Percentiles rank a stretch among this genome's conserved stretches.
phyloP scores from a whole-genome alignment of 768 basidiomycete species.

The Udeniomyces megalosporus region DNA sequence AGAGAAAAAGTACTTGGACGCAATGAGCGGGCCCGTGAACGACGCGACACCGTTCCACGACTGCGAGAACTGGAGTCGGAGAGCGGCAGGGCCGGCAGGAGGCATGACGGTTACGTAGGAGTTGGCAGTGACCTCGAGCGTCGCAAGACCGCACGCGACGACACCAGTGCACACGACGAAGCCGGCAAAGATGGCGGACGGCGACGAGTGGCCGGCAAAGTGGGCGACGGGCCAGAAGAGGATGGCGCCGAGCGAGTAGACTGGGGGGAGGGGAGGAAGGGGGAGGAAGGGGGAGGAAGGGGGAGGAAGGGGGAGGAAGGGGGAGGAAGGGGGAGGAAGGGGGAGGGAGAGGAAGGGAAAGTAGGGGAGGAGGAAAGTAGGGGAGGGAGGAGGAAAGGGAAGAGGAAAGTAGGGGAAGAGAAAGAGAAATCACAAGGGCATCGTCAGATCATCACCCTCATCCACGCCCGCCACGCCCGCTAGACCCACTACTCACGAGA shows the following conservation, averaged over 20 bases:
- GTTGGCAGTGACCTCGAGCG: slow-evolving; percentile 47
- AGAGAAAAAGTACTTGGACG: slow-evolving; percentile 55
- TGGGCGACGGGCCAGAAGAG: not conserved
- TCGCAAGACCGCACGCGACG: slow-evolving; percentile 37
- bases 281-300: slow-evolving; percentile 18
- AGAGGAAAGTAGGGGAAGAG: no score
- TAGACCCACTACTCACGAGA: slow-evolving; percentile 24
- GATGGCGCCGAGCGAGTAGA: not conserved
- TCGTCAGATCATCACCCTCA: no score
- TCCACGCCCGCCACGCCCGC: no score
- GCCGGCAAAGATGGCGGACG: slow-evolving; percentile 2
- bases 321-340: not conserved
- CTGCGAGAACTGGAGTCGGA: slow-evolving; percentile 62
- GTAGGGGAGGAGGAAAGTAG: not conserved
- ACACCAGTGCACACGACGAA: slow-evolving; percentile 5
- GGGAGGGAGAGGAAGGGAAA: no score
- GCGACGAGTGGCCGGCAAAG: not conserved
- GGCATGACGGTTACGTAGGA: slow-evolving; percentile 44
- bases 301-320: not conserved
- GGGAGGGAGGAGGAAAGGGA: no score
- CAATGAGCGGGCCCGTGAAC: slow-evolving; percentile 54
- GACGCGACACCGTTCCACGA: slow-evolving; percentile 62
- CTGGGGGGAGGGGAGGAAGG: not conserved
- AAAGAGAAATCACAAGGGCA: no score
- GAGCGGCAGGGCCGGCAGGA: slow-evolving; percentile 50